A percentile compares a stretch with the other conserved stretches of the same genome.
Evolutionary conservation across 192 early-diverging fungal species (phyloP).

Genomic region (Backusella macrospora): DNA sequence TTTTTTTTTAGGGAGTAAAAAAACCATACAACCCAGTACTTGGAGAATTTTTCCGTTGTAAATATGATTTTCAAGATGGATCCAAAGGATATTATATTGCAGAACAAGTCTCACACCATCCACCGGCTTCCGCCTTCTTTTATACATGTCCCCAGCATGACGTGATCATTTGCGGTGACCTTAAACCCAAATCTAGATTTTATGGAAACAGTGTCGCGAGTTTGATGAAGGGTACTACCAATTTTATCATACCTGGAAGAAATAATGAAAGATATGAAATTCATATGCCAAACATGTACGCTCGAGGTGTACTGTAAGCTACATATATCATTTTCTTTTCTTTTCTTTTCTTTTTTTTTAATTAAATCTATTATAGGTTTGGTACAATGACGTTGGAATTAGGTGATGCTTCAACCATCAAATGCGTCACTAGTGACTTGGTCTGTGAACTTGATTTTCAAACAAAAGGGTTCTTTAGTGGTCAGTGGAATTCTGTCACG

Average conservation of each 20-base stretch:
- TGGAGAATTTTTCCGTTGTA: constrained; percentile 87
- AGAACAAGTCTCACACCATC: constrained; percentile 95
- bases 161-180: constrained; percentile 75
- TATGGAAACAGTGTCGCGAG: constrained; percentile 90
- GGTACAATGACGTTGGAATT: constrained; percentile 94
- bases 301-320: constrained; percentile 69
- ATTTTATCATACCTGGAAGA: constrained; percentile 62
- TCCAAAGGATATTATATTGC: constrained; percentile 78
- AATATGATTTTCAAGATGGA: constrained; percentile 69
- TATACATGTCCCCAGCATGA: constrained; percentile 83
- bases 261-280: constrained; percentile 79
- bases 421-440: constrained; percentile 73
- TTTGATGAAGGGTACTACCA: constrained; percentile 76
- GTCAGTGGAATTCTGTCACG: constrained; percentile 78
- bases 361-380: constrained; percentile 13
- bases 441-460: constrained; percentile 87
- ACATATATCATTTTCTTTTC: background rate
- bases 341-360: background rate
- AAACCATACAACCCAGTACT: constrained; percentile 96
- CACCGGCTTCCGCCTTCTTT: constrained; percentile 84
- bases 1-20: constrained; percentile 69
- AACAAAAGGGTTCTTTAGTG: constrained; percentile 83
- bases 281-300: constrained; percentile 91
- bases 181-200: constrained; percentile 86
- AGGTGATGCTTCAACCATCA: constrained; percentile 76